Conservation (phyloP, 1,284 basidiomycete genomes). For the Bjerkandera adusta region DNA sequence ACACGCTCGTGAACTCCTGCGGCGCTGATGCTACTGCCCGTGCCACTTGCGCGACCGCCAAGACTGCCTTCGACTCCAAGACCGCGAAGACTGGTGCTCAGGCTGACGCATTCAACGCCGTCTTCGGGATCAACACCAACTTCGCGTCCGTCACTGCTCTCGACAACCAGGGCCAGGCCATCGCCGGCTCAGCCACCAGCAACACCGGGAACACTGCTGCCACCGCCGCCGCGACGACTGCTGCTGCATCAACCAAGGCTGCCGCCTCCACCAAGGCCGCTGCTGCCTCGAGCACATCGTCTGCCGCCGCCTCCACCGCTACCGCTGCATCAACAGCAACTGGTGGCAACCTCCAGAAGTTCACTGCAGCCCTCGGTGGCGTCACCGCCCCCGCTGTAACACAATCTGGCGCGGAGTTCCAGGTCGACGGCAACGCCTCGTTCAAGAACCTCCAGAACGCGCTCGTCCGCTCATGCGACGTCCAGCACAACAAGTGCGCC, state of each 20-base stretch:
- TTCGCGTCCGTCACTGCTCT: constrained; percentile 26
- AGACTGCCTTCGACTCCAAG: constrained; percentile 39
- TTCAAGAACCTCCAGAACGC: constrained; percentile 53
- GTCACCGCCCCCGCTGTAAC: constrained; percentile 45
- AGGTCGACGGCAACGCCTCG: constrained; percentile 42
- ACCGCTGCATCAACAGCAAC: constrained; percentile 21
- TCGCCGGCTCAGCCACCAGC: constrained; percentile 18
- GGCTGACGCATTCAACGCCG: constrained; percentile 45
- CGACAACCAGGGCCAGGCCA: constrained; percentile 23
- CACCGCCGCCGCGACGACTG: constrained; percentile 15
- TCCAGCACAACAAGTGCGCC: constrained; percentile 52
- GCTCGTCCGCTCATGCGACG: constrained; percentile 56
- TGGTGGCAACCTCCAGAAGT: constrained; percentile 49
- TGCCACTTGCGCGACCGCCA: constrained; percentile 43
- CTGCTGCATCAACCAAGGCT: constrained; percentile 23
- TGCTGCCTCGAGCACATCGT: constrained; percentile 13
- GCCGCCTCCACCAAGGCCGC: constrained; percentile 21
- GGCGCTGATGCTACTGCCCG: constrained; percentile 49
- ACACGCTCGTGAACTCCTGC: constrained; percentile 44
- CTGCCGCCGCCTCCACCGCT: constrained; percentile 19
- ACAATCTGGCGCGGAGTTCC: constrained; percentile 41
- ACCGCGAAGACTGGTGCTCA: constrained; percentile 47
- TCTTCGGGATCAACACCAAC: constrained; percentile 30
- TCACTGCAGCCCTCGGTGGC: constrained; percentile 52
- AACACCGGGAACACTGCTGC: constrained; percentile 21